These are phyloP conservation scores for Coniella lustricola DNA, from an alignment of 2,329 filamentous ascomycete species.

Conservation along the genomic window DNA sequence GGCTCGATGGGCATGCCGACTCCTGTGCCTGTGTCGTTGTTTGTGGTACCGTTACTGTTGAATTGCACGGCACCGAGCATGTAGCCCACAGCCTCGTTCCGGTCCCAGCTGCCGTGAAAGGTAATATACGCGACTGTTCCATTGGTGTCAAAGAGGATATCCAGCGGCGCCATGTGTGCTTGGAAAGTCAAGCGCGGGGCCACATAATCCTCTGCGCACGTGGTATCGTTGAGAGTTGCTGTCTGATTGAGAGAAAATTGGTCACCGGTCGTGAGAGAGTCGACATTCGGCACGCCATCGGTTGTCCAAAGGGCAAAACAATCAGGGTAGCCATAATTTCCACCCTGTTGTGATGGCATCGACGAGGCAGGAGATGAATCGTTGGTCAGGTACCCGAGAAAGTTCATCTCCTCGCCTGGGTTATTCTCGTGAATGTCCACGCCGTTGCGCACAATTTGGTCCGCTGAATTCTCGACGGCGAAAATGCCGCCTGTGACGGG, in stretches of 20 bases:
- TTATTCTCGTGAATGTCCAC: constrained; percentile 58
- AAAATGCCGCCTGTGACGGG: constrained; percentile 40
- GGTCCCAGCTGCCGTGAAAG: constrained; percentile 65
- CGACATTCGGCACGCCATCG: constrained; percentile 32
- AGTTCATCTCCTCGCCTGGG: constrained; percentile 67
- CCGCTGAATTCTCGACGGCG: constrained; percentile 60
- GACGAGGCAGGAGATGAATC: constrained; percentile 22
- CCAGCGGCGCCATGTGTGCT: constrained; percentile 65
- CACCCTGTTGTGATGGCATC: constrained; percentile 29
- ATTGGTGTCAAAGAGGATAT: constrained; percentile 57
- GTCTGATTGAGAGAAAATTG: constrained; percentile 39
- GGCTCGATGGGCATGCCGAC: constrained; percentile 27
- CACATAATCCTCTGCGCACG: constrained; percentile 36
- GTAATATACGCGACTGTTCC: constrained; percentile 57
- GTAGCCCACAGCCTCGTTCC: constrained; percentile 27
- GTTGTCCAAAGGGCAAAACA: constrained; percentile 63
- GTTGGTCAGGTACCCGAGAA: constrained; percentile 48
- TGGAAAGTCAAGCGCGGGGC: constrained; percentile 50
- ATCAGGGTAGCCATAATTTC: constrained; percentile 64
- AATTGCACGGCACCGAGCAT: constrained; percentile 36
- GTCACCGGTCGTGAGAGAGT: constrained; percentile 36
- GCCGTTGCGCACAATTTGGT: constrained; percentile 48
- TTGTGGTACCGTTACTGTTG: constrained; percentile 28
- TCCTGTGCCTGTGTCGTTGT: too few relatives aligned
- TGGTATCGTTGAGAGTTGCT: constrained; percentile 33